Evolutionary conservation across 208 protist genomes (phyloP), one percentile per base, ranked within the genome.

Genomic region (Trypanosoma melophagium): DNA sequence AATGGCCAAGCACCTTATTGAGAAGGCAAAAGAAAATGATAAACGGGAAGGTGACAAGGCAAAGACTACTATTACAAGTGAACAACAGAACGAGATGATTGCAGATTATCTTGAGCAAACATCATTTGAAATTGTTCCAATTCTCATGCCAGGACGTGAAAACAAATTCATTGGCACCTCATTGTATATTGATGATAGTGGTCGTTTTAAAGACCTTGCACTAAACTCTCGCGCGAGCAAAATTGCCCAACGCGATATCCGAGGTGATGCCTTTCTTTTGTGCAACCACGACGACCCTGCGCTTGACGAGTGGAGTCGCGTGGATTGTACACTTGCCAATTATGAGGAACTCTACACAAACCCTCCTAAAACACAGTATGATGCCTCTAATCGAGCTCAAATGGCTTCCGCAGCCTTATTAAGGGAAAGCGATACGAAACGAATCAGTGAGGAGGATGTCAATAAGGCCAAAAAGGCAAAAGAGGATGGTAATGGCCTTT

Each of bases 131-230:
- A 94, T 96, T 57, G 81, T 96, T 22, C 92, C 92, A 5, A 71
- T 96, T 54, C 79, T 83, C 25, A 93, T 94, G 88, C 92, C 92
- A 44, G 86, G 71, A 47, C 73, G 77, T 35, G 62, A 65, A n/a
- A 92, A 83, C 19, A 61, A 80, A 44, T 96, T 84, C 63, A 83
- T 94, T 14, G 91, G 86, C 31, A 90, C 81, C 19, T 93, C 86
- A 19, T 80, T 96, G 19, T 96, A 96, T 71, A 93, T 96, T 71
- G 91, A 96, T 74, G 86, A 94, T 58, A 85, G 86, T 69, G 91
- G 91, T 12, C 63, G 79, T 28, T 96, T 94, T 79, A 96, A 96
- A 61, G 88, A 90, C 38, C 72, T 96, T 8, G 63, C 76, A 1
- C 71, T 95, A 3, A 96, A 96, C 73, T 68, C 74, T 17, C 88